Conservation (phyloP, 208 protist species). For the Leishmania amazonensis region DNA sequence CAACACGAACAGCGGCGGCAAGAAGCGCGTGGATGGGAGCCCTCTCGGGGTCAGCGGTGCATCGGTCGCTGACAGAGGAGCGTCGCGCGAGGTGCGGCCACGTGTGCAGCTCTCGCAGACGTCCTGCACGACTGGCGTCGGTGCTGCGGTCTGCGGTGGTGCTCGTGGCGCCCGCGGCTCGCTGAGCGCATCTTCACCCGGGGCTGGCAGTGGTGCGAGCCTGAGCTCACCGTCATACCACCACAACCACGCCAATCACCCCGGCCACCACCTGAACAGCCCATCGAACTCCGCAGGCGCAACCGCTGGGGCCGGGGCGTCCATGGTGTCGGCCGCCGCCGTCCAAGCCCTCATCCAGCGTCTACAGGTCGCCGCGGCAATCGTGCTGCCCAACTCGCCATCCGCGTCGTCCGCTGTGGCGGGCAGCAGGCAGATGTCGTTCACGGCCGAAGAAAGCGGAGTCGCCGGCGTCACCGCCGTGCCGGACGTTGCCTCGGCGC, state of each 20-base stretch:
- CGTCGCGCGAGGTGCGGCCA: conserved; percentile 16
- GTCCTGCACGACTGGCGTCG: not conserved
- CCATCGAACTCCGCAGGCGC: not conserved
- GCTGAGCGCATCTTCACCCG: not conserved
- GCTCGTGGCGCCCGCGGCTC: conserved; percentile 9
- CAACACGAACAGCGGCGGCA: conserved; percentile 6
- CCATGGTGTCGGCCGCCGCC: conserved; percentile 14
- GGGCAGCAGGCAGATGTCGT: not conserved
- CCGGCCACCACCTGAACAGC: not conserved
- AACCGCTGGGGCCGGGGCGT: not conserved
- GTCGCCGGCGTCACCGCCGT: not conserved
- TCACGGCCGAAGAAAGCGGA: not conserved
- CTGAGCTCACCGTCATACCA: not conserved
- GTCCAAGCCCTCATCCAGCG: conserved; percentile 21
- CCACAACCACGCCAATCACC: not conserved
- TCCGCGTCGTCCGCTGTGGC: not conserved
- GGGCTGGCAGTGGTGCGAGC: not conserved
- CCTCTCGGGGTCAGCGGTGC: conserved; percentile 7
- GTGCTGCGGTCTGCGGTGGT: not conserved
- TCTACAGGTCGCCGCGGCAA: conserved; percentile 12
- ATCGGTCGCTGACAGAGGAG: not conserved
- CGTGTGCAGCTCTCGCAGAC: conserved; percentile 28
- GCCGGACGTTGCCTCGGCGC: conserved; percentile 19
- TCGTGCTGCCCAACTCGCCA: conserved; percentile 1
- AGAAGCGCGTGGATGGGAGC: conserved; percentile 5